These are phyloP conservation scores for Pelargonium fulgidum DNA, from an alignment of 441 rosid species.

Conservation along the genomic window DNA sequence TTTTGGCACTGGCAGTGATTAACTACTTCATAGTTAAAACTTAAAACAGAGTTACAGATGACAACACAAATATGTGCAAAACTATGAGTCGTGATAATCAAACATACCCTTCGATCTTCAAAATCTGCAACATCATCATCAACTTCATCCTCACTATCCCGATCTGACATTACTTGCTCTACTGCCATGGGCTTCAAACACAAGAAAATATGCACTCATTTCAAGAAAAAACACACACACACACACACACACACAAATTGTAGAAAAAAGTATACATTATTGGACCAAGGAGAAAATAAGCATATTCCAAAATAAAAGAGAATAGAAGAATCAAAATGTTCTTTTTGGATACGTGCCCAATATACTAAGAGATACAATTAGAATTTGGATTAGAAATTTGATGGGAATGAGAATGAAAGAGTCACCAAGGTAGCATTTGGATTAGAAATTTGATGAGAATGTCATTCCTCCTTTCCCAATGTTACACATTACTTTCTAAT, in stretches of 20 bases:
- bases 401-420: too few relatives aligned
- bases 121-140: slow-evolving; percentile 45
- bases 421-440: too few relatives aligned
- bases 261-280: neutral
- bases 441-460: too few relatives aligned
- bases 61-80: too few relatives aligned
- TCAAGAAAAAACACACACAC: neutral
- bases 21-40: too few relatives aligned
- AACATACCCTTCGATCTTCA: slow-evolving; percentile 58
- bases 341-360: neutral
- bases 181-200: slow-evolving; percentile 39
- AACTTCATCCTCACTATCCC: slow-evolving; percentile 48
- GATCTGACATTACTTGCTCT: slow-evolving; percentile 40
- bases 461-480: too few relatives aligned
- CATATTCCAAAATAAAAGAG: neutral
- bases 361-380: neutral
- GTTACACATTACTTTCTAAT: too few relatives aligned
- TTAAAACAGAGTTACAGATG: too few relatives aligned
- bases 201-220: slow-evolving; percentile 6
- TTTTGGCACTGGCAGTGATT: too few relatives aligned
- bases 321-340: neutral
- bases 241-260: too few relatives aligned
- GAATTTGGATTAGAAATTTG: too few relatives aligned
- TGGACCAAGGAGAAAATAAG: neutral
- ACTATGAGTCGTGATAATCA: slow-evolving; percentile 24